phyloP scores from a whole-genome alignment of 345 rosid species.

The Rhodamnia rubescens region DNA sequence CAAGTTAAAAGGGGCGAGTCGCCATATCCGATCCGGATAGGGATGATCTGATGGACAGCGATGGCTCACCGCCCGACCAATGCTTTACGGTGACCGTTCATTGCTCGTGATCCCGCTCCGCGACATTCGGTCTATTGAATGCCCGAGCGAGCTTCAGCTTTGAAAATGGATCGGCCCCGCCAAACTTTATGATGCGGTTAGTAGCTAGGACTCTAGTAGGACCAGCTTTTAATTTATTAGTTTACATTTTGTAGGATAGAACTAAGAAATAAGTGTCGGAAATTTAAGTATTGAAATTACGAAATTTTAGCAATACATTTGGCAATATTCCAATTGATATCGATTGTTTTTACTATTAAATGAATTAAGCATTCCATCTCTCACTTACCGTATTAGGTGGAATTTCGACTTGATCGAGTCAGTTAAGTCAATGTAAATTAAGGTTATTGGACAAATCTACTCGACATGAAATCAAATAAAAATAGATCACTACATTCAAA shows the following conservation, averaged over 20 bases:
- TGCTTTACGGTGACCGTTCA: neutral
- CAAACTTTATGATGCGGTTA: too few relatives aligned
- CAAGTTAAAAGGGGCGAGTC: neutral
- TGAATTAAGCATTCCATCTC: neutral
- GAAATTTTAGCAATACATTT: neutral
- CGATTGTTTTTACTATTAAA: neutral
- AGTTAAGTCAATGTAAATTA: neutral
- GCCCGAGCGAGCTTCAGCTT: neutral
- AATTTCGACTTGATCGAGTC: neutral
- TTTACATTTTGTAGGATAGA: neutral
- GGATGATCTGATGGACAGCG: neutral
- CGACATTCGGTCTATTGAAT: neutral
- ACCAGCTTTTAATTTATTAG: neutral
- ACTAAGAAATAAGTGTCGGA: too few relatives aligned
- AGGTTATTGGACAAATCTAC: neutral
- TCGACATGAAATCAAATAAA: neutral
- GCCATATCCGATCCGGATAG: neutral
- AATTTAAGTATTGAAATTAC: too few relatives aligned
- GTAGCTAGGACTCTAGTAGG: neutral
- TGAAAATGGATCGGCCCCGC: too few relatives aligned
- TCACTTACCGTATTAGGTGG: neutral
- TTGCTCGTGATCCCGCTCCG: neutral
- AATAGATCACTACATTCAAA: neutral
- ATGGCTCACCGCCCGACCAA: neutral
- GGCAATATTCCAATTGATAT: neutral